These are phyloP conservation scores for Pythium monospermum DNA, from an alignment of 352 stramenopile species.

Conservation along the genomic window DNA sequence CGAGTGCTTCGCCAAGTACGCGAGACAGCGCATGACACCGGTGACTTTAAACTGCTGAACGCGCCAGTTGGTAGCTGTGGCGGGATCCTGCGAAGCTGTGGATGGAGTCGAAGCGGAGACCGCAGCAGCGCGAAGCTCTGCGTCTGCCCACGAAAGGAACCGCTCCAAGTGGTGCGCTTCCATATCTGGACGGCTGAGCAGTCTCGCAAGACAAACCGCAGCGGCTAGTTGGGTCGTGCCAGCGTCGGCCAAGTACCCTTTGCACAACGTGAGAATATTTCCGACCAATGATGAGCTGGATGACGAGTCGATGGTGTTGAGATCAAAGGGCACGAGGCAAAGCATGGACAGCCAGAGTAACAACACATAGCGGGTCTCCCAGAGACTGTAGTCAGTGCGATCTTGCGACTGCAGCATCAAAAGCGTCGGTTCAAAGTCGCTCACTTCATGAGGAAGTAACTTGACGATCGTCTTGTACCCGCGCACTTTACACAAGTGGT, in stretches of 20 bases:
- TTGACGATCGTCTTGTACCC: slow-evolving; percentile 96
- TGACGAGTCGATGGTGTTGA: slow-evolving; percentile 94
- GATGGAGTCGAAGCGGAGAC: slow-evolving; percentile 18
- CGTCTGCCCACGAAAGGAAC: slow-evolving; percentile 89
- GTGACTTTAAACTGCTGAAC: slow-evolving; percentile 73
- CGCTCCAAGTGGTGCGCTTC: slow-evolving; percentile 82
- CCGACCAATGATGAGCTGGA: slow-evolving; percentile 53
- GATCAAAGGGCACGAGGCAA: slow-evolving; percentile 97
- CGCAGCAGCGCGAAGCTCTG: slow-evolving; percentile 37
- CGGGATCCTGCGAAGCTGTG: slow-evolving; percentile 13
- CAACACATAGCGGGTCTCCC: slow-evolving; percentile 83
- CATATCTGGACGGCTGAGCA: slow-evolving; percentile 96
- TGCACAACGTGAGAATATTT: slow-evolving; percentile 81
- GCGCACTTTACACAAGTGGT: slow-evolving; percentile 95
- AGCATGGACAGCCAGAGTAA: slow-evolving; percentile 98
- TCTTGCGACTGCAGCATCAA: slow-evolving; percentile 87
- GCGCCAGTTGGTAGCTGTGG: slow-evolving; percentile 24
- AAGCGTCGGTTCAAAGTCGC: slow-evolving; percentile 94
- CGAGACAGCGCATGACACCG: slow-evolving; percentile 73
- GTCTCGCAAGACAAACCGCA: slow-evolving; percentile 90
- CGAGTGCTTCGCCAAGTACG: slow-evolving; percentile 77
- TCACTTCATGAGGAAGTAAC: slow-evolving; percentile 94
- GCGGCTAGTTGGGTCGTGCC: slow-evolving; percentile 90
- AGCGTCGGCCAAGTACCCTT: slow-evolving; percentile 79
- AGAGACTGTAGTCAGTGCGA: slow-evolving; percentile 59